These are phyloP conservation scores for Cicer chorassanicum DNA, from an alignment of 306 rosid genomes.

Conservation along the genomic window DNA sequence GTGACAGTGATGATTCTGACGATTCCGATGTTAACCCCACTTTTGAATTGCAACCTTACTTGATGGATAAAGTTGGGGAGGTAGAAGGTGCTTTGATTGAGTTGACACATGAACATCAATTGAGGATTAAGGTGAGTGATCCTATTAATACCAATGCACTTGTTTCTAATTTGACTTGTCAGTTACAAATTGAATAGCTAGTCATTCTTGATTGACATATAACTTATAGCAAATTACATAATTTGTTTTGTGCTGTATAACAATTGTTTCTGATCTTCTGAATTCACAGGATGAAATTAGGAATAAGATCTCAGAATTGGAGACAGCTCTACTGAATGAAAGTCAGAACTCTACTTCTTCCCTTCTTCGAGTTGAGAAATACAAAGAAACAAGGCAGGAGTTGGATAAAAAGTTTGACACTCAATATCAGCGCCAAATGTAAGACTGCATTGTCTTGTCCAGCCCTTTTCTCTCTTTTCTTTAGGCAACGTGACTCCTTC, in stretches of 20 bases:
- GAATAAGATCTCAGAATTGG: conserved; percentile 65
- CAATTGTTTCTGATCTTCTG: conserved; percentile 35
- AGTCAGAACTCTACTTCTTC: conserved; percentile 62
- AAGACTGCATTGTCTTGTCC: conserved; percentile 46
- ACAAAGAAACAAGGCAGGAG: conserved; percentile 80
- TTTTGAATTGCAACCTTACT: conserved; percentile 57
- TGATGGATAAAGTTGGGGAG: conserved; percentile 68
- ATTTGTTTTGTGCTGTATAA: conserved; percentile 31
- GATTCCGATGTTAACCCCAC: conserved; percentile 55
- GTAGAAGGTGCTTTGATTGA: conserved; percentile 73
- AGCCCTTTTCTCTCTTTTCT: neutral
- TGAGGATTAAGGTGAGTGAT: conserved; percentile 63
- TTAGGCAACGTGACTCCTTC: conserved; percentile 23
- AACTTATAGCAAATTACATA: conserved; percentile 24
- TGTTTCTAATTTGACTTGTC: conserved; percentile 18
- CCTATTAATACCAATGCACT: conserved; percentile 15
- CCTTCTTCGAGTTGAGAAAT: conserved; percentile 64
- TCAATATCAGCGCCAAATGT: conserved; percentile 84
- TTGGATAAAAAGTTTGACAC: conserved; percentile 76
- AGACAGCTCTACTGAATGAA: conserved; percentile 62
- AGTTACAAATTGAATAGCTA: conserved; percentile 19
- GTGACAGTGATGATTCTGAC: conserved; percentile 73
- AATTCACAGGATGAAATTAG: conserved; percentile 79
- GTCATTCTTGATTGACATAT: conserved; percentile 13
- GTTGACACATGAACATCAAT: conserved; percentile 67